Evolutionary conservation across 2,329 filamentous ascomycete genomes (phyloP).

Genomic region (Penicillium sp.): DNA sequence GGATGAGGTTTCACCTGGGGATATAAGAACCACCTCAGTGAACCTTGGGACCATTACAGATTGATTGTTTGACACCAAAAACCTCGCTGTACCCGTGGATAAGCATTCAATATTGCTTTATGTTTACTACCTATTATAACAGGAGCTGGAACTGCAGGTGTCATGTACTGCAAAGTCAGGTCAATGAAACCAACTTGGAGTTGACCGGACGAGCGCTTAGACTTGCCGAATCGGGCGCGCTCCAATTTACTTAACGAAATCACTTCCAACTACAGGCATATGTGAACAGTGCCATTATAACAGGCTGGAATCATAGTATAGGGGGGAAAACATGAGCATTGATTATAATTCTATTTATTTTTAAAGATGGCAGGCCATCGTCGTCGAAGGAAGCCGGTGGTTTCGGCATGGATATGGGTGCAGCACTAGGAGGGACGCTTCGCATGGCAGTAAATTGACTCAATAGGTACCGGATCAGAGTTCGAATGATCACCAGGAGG

Average conservation of each 20-base stretch:
- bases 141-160: no score
- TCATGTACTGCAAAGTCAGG: no score
- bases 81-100: no score
- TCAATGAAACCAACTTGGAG: no score
- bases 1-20: no score
- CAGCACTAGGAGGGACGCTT: slow-evolving; percentile 10
- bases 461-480: slow-evolving; percentile 22
- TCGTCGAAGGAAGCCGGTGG: not conserved
- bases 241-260: not conserved
- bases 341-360: not conserved
- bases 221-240: no score
- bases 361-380: not conserved
- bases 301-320: not conserved
- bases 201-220: no score
- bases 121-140: no score
- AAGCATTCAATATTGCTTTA: no score
- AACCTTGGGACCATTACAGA: no score
- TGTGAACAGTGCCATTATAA: not conserved
- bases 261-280: not conserved
- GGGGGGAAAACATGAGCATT: not conserved
- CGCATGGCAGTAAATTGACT: slow-evolving; percentile 24
- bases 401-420: not conserved
- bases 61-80: no score
- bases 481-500: slow-evolving; percentile 23
- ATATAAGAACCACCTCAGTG: no score